phyloP scores from a whole-genome alignment of 73 alveolate species.

The Paramecium sonneborni region DNA sequence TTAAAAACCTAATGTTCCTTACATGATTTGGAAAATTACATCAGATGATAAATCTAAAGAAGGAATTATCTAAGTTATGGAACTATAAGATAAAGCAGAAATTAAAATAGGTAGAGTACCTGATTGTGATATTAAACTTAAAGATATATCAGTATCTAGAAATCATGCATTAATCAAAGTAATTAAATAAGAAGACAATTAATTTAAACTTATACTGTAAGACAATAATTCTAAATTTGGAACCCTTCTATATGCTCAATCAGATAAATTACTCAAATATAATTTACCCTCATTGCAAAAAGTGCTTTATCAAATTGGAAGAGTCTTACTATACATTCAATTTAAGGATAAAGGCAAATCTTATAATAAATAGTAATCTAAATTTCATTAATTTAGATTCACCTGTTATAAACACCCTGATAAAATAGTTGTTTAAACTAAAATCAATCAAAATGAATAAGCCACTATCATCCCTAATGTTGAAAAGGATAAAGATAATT shows the following conservation, averaged over 20 bases:
- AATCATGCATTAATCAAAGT: slow-evolving; percentile 80
- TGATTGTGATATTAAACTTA: slow-evolving; percentile 82
- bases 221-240: slow-evolving; percentile 89
- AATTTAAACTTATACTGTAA: slow-evolving; percentile 47
- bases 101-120: slow-evolving; percentile 85
- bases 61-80: slow-evolving; percentile 50
- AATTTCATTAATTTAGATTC: neutral
- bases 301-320: slow-evolving; percentile 27
- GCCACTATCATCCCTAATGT: slow-evolving; percentile 12
- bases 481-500: neutral
- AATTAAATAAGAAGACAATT: neutral
- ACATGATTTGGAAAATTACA: slow-evolving; percentile 59
- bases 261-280: neutral
- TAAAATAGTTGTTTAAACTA: neutral
- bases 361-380: neutral
- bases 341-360: slow-evolving; percentile 38
- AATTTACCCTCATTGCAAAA: neutral
- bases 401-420: slow-evolving; percentile 51
- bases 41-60: slow-evolving; percentile 49
- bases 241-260: slow-evolving; percentile 72
- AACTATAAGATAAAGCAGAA: slow-evolving; percentile 21
- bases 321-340: slow-evolving; percentile 14
- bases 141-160: slow-evolving; percentile 88
- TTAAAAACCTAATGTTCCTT: slow-evolving; percentile 49
- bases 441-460: neutral